phyloP scores from a whole-genome alignment of 1,284 basidiomycete genomes.

The Neotropicomus parvogracilis region DNA sequence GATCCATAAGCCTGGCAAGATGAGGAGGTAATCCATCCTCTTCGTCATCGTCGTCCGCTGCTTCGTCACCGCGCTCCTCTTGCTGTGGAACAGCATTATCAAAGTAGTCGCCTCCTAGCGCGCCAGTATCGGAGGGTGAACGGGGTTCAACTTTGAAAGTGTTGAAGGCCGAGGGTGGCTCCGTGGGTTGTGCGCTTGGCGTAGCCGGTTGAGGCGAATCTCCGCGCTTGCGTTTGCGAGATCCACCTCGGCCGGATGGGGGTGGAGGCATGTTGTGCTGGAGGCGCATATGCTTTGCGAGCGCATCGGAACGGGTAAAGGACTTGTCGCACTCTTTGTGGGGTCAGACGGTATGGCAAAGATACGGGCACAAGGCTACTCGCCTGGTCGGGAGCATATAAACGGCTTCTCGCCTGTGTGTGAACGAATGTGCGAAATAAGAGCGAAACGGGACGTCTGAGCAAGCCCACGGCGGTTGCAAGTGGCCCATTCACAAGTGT shows the following conservation, averaged over 20 bases:
- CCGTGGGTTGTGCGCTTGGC: conserved; percentile 21
- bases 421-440: conserved; percentile 83
- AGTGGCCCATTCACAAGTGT: conserved; percentile 85
- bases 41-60: conserved; percentile 28
- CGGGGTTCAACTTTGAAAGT: conserved; percentile 64
- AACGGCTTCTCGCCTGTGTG: conserved; percentile 93
- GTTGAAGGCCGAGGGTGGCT: conserved; percentile 43
- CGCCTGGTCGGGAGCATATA: conserved; percentile 75
- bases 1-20: conserved; percentile 46
- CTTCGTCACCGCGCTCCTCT: conserved; percentile 27
- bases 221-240: conserved; percentile 60
- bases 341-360: neutral
- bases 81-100: conserved; percentile 13
- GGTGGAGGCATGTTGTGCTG: conserved; percentile 79
- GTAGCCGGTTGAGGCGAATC: conserved; percentile 33
- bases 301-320: conserved; percentile 87
- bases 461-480: conserved; percentile 75
- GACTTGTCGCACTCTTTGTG: conserved; percentile 84
- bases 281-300: conserved; percentile 86
- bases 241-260: conserved; percentile 65
- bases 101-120: conserved; percentile 29
- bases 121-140: conserved; percentile 39
- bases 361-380: conserved; percentile 21
- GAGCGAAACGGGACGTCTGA: conserved; percentile 84
- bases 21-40: conserved; percentile 51